Percentiles rank a stretch among this genome's conserved stretches.
Conservation (phyloP, 202 grass and related monocot species). For the Sporobolus alterniflorus region DNA sequence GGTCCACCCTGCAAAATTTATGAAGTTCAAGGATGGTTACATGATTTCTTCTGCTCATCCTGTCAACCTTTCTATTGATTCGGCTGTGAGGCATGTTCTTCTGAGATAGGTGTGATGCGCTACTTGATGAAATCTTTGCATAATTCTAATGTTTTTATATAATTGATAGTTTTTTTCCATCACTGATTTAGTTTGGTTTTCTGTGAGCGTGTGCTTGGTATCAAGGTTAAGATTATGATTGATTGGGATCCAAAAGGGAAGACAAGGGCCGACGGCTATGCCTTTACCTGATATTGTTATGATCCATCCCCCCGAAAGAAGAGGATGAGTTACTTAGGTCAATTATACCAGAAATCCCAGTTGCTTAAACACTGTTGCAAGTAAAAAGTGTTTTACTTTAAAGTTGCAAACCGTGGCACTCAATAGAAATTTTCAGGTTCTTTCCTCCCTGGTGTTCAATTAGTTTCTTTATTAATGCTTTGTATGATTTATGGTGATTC, state of each 20-base stretch:
- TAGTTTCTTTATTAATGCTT: neutral
- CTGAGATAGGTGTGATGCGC: slow-evolving; percentile 74
- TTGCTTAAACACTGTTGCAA: slow-evolving; percentile 25
- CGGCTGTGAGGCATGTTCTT: slow-evolving; percentile 84
- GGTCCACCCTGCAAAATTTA: slow-evolving; percentile 81
- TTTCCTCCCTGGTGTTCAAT: neutral
- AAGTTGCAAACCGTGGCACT: slow-evolving; percentile 13
- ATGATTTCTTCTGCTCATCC: slow-evolving; percentile 92
- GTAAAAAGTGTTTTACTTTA: slow-evolving; percentile 31
- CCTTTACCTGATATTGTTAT: slow-evolving; percentile 89
- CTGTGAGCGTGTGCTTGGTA: slow-evolving; percentile 83
- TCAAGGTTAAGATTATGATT: slow-evolving; percentile 96
- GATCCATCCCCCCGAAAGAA: slow-evolving; percentile 73
- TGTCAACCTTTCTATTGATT: slow-evolving; percentile 82
- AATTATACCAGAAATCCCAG: slow-evolving; percentile 43
- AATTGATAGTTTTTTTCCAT: no score
- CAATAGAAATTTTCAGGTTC: neutral
- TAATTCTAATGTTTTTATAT: no score
- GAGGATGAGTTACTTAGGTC: slow-evolving; percentile 68
- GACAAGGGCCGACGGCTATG: slow-evolving; percentile 67
- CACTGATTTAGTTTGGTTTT: neutral
- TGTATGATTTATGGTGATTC: neutral
- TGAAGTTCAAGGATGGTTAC: slow-evolving; percentile 97
- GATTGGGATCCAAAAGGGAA: slow-evolving; percentile 95
- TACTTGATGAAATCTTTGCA: neutral